Conservation (phyloP, 164 flowering plant genomes). For the Vitis amurensis region DNA sequence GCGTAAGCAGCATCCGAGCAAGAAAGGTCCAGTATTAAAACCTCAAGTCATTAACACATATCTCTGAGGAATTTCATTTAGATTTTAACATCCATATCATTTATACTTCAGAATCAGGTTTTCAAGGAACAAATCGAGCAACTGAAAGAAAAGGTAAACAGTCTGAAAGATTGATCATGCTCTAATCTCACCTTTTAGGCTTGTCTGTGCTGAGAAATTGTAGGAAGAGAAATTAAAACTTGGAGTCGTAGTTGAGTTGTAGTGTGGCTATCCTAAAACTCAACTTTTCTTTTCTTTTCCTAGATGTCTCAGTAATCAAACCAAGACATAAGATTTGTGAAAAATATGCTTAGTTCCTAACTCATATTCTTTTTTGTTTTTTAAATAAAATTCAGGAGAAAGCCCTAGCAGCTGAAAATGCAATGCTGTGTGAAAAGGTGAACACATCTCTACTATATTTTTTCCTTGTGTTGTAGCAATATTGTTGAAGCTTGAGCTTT, state of each 20-base stretch:
- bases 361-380: not conserved
- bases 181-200: no score
- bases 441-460: not conserved
- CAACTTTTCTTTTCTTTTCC: not conserved
- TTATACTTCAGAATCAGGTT: slow-evolving; percentile 52
- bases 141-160: slow-evolving; percentile 66
- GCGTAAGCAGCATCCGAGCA: slow-evolving; percentile 53
- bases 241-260: not conserved
- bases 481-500: no score
- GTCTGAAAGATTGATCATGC: no score
- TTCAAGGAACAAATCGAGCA: slow-evolving; percentile 59
- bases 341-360: not conserved
- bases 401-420: slow-evolving; percentile 62
- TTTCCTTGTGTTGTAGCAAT: no score
- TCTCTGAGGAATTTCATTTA: not conserved
- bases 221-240: not conserved
- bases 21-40: slow-evolving; percentile 51
- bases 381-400: slow-evolving; percentile 50
- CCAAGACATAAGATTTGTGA: no score
- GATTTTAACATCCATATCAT: not conserved
- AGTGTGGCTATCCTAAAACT: not conserved
- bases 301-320: not conserved
- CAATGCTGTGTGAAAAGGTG: slow-evolving; percentile 59
- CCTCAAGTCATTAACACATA: not conserved
- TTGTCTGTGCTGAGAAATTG: not conserved